These are phyloP conservation scores for Sclerotinia trifoliorum DNA, from an alignment of 2,329 filamentous ascomycete species.

Conservation along the genomic window DNA sequence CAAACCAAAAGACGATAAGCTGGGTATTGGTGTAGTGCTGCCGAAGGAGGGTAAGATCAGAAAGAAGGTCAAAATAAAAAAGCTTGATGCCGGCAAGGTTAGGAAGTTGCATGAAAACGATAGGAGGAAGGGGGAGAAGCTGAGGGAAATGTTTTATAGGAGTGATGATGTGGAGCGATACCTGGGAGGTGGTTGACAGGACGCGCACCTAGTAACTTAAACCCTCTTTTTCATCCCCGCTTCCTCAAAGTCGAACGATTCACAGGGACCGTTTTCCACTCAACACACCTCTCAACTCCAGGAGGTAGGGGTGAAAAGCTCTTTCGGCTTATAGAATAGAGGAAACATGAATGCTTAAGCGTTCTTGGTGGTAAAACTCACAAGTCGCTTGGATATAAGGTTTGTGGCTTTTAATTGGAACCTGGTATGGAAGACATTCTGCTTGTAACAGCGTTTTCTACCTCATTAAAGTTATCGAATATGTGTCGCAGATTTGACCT, in stretches of 20 bases:
- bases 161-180: constrained; percentile 76
- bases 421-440: background rate
- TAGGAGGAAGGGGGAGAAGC: constrained; percentile 58
- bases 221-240: background rate
- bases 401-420: background rate
- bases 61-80: constrained; percentile 47
- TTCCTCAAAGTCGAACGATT: background rate
- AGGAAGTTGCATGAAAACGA: constrained; percentile 61
- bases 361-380: background rate
- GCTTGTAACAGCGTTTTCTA: background rate
- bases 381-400: background rate
- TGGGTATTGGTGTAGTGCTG: constrained; percentile 64
- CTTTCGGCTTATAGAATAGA: background rate
- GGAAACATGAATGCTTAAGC: background rate
- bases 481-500: background rate
- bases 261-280: background rate
- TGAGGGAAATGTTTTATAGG: constrained; percentile 71
- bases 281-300: no score
- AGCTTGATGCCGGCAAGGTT: constrained; percentile 68
- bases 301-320: background rate
- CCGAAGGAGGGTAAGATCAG: constrained; percentile 41
- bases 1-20: constrained; percentile 66
- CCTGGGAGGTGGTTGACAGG: constrained; percentile 26
- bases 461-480: no score
- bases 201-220: background rate